phyloP scores from a whole-genome alignment of 306 rosid species.

The Cercis canadensis region DNA sequence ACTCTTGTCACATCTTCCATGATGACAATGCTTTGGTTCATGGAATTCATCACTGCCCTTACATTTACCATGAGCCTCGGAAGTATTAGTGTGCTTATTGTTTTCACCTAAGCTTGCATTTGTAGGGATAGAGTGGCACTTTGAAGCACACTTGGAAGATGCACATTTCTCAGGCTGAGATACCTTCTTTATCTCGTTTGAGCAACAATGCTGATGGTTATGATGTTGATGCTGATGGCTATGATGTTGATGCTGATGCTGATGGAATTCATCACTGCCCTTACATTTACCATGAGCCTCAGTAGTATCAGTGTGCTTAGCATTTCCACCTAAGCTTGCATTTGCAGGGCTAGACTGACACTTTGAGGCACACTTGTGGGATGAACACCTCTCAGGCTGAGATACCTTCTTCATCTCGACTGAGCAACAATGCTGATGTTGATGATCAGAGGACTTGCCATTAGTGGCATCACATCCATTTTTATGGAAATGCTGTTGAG shows the following conservation, averaged over 20 bases:
- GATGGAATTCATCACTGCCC: slow-evolving; percentile 36
- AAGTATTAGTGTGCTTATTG: slow-evolving; percentile 27
- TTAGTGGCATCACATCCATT: slow-evolving; percentile 44
- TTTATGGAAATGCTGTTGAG: slow-evolving; percentile 45
- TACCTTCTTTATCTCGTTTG: slow-evolving; percentile 6
- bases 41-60: slow-evolving; percentile 35
- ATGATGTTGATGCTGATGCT: slow-evolving; percentile 48
- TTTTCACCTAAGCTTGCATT: slow-evolving; percentile 44
- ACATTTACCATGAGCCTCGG: slow-evolving; percentile 37
- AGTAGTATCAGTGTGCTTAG: slow-evolving; percentile 22
- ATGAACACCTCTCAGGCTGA: slow-evolving; percentile 48
- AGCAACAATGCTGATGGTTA: slow-evolving; percentile 30
- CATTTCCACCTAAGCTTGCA: slow-evolving; percentile 43
- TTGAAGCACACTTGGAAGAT: slow-evolving; percentile 44
- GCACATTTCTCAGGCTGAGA: slow-evolving; percentile 48
- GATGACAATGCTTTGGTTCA: slow-evolving; percentile 51
- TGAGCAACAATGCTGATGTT: slow-evolving; percentile 53
- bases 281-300: slow-evolving; percentile 39
- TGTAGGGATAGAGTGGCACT: slow-evolving; percentile 40
- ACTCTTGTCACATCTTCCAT: slow-evolving; percentile 33
- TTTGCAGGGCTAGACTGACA: slow-evolving; percentile 40
- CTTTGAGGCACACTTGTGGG: slow-evolving; percentile 44
- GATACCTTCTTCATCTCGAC: slow-evolving; percentile 26
- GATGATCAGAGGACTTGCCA: slow-evolving; percentile 43
- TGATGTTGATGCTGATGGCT: slow-evolving; percentile 25